These are phyloP conservation scores for Ceratocystis albifundus DNA, from an alignment of 2,329 filamentous ascomycete species.

Conservation along the genomic window DNA sequence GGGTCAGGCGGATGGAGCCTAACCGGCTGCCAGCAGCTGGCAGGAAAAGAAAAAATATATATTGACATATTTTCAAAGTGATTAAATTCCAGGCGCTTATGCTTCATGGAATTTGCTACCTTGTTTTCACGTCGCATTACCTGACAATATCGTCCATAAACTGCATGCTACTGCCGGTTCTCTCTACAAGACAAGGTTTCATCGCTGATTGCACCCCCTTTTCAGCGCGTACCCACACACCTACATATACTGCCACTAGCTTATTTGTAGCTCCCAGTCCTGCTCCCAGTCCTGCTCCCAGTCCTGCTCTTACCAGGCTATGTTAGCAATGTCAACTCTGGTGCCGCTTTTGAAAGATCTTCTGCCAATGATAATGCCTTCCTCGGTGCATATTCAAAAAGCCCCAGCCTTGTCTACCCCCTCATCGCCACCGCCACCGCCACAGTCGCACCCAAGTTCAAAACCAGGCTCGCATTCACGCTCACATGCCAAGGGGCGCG, in stretches of 20 bases:
- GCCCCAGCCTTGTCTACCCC: conserved; percentile 27
- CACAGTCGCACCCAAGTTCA: conserved; percentile 11
- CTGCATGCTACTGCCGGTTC: neutral
- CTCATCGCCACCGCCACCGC: conserved; percentile 33
- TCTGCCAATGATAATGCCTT: conserved; percentile 48
- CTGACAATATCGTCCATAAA: neutral
- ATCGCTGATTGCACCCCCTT: too few relatives aligned
- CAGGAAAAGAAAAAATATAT: neutral
- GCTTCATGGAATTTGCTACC: conserved; percentile 15
- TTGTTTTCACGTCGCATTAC: conserved; percentile 6
- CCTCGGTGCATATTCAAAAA: conserved; percentile 43
- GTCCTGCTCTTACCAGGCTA: neutral
- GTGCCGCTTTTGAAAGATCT: conserved; percentile 47
- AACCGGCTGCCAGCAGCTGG: neutral
- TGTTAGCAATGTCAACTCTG: conserved; percentile 45
- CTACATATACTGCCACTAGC: too few relatives aligned
- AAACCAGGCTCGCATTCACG: too few relatives aligned
- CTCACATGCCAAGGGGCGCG: neutral
- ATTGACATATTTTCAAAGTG: neutral
- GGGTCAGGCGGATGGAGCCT: neutral
- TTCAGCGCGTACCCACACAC: too few relatives aligned
- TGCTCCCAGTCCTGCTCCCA: neutral
- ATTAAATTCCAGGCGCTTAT: conserved; percentile 1
- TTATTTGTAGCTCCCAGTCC: neutral
- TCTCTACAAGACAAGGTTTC: neutral